These are phyloP conservation scores for Lolium multiflorum DNA, from an alignment of 176 grass and related monocot species.

Conservation along the genomic window DNA sequence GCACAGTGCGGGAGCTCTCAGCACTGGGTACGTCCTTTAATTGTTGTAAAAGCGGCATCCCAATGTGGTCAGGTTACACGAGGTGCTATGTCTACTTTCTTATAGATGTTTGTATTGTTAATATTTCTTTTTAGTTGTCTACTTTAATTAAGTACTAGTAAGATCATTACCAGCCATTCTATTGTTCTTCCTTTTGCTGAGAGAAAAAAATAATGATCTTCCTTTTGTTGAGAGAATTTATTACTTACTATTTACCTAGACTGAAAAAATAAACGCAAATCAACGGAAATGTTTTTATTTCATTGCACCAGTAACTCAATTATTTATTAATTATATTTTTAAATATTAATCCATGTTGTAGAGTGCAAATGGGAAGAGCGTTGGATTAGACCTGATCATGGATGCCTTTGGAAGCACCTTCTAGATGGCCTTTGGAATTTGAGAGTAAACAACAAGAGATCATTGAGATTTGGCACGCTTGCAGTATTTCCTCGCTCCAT, in stretches of 20 bases:
- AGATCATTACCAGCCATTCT: too few species aligned
- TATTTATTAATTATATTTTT: neutral
- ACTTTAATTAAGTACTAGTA: too few species aligned
- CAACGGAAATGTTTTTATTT: neutral
- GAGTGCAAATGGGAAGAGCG: conserved; percentile 64
- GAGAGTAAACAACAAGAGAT: conserved; percentile 83
- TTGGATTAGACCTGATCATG: conserved; percentile 45
- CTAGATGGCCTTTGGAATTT: conserved; percentile 73
- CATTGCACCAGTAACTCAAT: neutral
- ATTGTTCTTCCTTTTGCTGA: too few species aligned
- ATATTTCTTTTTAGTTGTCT: too few species aligned
- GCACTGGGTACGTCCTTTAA: too few species aligned
- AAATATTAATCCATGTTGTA: conserved; percentile 35
- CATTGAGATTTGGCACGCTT: conserved; percentile 78
- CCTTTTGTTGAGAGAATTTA: too few species aligned
- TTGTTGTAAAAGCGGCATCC: too few species aligned
- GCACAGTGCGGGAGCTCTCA: too few species aligned
- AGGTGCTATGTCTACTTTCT: too few species aligned
- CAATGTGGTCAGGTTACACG: too few species aligned
- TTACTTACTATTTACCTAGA: neutral
- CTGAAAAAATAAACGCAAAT: neutral
- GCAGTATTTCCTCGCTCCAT: conserved; percentile 75
- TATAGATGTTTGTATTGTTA: too few species aligned
- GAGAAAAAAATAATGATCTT: too few species aligned
- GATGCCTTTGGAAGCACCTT: conserved; percentile 56